Evolutionary conservation across 495 filamentous ascomycete genomes (phyloP), one percentile per base, ranked within the genome.

Genomic region (Daldinia grandis): DNA sequence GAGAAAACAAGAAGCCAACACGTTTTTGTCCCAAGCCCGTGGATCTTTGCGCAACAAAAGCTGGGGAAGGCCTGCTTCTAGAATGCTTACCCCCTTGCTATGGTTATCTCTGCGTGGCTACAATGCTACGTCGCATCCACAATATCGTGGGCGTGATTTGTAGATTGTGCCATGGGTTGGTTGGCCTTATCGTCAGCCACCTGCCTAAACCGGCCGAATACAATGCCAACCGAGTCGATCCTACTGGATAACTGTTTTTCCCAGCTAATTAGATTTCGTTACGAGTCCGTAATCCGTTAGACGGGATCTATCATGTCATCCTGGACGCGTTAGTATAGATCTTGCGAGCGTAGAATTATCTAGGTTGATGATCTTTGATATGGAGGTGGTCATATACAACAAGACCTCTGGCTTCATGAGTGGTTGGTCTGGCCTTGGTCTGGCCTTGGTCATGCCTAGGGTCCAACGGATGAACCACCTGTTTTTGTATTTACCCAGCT

Each of bases 21-120:
- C 17, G 42, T 9, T 21, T 10, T 47, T 47, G 40, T 62, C 53
- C 62, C 58, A 66, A 62, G 2, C 25, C 33, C 17, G 12, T 53
- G 68, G 58, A 33, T 37, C 62, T 19, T 57, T 53, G 49, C 54
- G 35, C 35, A 24, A 55, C 44, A 51, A 30, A 56, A 62, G 53
- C 58, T 66, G 69, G 69, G 69, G 68, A 71, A 66, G 58, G 56
- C 51, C 8, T 50, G 57, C 56, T 66, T 71, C 68, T 71, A 67
- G 62, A 67, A 67, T 55, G n/a, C n/a, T n/a, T n/a, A 1, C 31
- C n/a, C 49, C 33, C 5, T 27, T 62, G 62, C 54, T 64, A 55
- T 59, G 58, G 61, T 63, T 47, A 38, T 62, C 58, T 24, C 51
- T 21, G 38, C 19, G 14, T 53, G 25, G 15, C 24, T 6, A 14